Evolutionary conservation across 495 filamentous ascomycete genomes (phyloP), one percentile per base, ranked within the genome.

Genomic region (Neurospora discreta): DNA sequence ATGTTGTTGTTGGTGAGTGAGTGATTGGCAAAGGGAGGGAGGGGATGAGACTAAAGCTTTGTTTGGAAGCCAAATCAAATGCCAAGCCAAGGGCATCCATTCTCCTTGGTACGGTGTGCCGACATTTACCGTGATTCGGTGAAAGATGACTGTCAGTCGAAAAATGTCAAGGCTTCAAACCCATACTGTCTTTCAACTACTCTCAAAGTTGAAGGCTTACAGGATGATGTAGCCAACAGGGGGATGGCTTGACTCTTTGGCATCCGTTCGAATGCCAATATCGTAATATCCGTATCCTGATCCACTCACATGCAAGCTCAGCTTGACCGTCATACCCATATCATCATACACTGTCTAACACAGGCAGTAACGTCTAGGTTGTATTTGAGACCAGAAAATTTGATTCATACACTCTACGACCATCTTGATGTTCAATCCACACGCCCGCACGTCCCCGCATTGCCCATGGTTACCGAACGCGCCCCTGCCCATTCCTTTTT

Each of bases 401-500:
- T 80, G 78, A 80, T 81, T 80, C 80, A 60, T 65, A 81, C 79
- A 81, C 78, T 78, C 75, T 76, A 73, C 74, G 46, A 71, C 72
- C 73, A 67, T 71, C 73, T 70, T 60, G 26, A 65, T 65, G 52
- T 65, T 74, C 75, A 73, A 70, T 72, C 68, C 68, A 68, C 70
- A 68, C 68, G 68, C 69, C 69, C 69, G 68, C 67, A 58, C 39
- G 16, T 39, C 70, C 38, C 58, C 58, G 20, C 36, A 41, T 44
- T 38, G 39, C 43, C 68, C n/a, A 70, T 30, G 46, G 41, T 44
- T 70, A 69, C 71, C 58, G 52, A 71, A 69, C 43, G 52, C 41
- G 58, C 58, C 67, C 52, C 70, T 40, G 60, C 36, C 46, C 36
- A 69, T 58, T 74, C 68, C 67, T 71, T 73, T 70, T 73, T 70